These are phyloP conservation scores for Allomyces arbusculus DNA, from an alignment of 192 early-diverging fungal genomes.

Conservation along the genomic window DNA sequence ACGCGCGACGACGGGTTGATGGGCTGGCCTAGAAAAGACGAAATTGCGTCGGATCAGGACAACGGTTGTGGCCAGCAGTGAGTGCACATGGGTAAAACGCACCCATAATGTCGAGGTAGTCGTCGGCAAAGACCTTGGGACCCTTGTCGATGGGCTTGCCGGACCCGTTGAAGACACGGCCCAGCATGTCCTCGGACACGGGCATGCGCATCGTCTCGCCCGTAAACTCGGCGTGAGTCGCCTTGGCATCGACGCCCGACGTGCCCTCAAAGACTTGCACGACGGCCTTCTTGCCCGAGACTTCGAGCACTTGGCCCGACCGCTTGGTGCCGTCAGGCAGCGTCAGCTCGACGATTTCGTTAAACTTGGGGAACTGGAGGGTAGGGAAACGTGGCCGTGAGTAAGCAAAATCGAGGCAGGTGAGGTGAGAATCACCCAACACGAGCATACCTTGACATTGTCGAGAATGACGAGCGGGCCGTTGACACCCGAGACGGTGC, in stretches of 20 bases:
- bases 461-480: constrained; percentile 96
- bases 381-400: background rate
- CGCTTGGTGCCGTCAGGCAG: constrained; percentile 90
- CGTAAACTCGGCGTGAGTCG: constrained; percentile 85
- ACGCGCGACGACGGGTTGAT: constrained; percentile 99
- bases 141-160: constrained; percentile 97
- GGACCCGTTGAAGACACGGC: constrained; percentile 96
- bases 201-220: constrained; percentile 91
- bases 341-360: constrained; percentile 90
- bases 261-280: constrained; percentile 99
- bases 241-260: constrained; percentile 84
- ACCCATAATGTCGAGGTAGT: constrained; percentile 91
- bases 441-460: constrained; percentile 68
- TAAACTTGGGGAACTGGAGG: constrained; percentile 75
- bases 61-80: background rate
- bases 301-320: constrained; percentile 90
- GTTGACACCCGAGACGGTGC: constrained; percentile 92
- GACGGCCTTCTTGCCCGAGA: constrained; percentile 84
- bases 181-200: constrained; percentile 98
- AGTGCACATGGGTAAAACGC: too few species aligned
- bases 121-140: constrained; percentile 99
- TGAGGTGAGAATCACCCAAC: background rate
- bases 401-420: constrained; percentile 1
- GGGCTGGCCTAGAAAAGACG: constrained; percentile 40
- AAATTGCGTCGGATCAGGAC: too few species aligned